These are phyloP conservation scores for Histomonas meleagridis DNA, from an alignment of 208 protist species.

Conservation along the genomic window DNA sequence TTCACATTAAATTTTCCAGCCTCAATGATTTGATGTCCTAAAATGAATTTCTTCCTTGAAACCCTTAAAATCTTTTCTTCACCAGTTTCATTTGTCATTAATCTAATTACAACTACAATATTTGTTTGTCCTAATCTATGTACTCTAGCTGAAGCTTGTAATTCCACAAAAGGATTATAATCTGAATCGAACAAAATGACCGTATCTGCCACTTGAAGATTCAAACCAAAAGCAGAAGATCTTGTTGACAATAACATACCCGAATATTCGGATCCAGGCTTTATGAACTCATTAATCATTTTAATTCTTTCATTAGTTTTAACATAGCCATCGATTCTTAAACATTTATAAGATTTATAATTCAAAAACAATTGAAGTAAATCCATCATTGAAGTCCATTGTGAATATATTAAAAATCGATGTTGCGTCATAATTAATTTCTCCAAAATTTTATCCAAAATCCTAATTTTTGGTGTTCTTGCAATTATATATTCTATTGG, in stretches of 20 bases:
- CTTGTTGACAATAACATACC: slow-evolving; percentile 77
- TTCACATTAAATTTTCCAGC: background rate
- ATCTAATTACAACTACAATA: slow-evolving; percentile 73
- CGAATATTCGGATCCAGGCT: slow-evolving; percentile 38
- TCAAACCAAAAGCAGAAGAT: slow-evolving; percentile 91
- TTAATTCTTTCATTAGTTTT: background rate
- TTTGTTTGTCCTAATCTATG: slow-evolving; percentile 73
- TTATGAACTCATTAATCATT: slow-evolving; percentile 52
- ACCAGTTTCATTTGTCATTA: slow-evolving; percentile 74
- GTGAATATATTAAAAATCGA: slow-evolving; percentile 79
- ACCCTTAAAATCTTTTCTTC: slow-evolving; percentile 74
- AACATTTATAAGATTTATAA: slow-evolving; percentile 55
- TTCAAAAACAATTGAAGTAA: slow-evolving; percentile 69
- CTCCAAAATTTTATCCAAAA: slow-evolving; percentile 70
- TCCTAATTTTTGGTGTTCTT: slow-evolving; percentile 61
- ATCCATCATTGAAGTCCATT: slow-evolving; percentile 75
- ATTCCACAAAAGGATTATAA: slow-evolving; percentile 92
- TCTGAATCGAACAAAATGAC: slow-evolving; percentile 95
- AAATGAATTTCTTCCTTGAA: slow-evolving; percentile 67
- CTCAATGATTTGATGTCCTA: slow-evolving; percentile 55
- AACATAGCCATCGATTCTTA: slow-evolving; percentile 48
- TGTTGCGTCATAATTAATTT: slow-evolving; percentile 65
- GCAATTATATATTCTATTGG: background rate
- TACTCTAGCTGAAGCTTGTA: slow-evolving; percentile 89
- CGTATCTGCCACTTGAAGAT: slow-evolving; percentile 86